Evolutionary conservation across 257 asterid species (phyloP).

Genomic region (Solanum sejunctum): DNA sequence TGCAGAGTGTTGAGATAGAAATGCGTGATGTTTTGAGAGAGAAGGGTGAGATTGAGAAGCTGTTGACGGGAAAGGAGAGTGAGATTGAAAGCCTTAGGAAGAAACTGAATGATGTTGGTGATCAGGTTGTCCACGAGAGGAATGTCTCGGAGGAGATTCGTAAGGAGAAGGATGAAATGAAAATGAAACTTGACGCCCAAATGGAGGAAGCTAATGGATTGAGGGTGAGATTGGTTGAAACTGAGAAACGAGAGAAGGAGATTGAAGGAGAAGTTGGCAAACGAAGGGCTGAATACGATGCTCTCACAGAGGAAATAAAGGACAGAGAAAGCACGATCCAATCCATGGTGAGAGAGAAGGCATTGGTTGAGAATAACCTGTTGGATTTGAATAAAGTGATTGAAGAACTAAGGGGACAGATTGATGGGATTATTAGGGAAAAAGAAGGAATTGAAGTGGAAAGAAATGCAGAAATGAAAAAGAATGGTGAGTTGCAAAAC

Average conservation of each 20-base stretch:
- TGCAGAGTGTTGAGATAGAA: constrained; percentile 33
- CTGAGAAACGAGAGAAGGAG: constrained; percentile 23
- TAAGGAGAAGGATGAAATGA: constrained; percentile 38
- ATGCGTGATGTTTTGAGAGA: constrained; percentile 17
- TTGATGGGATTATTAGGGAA: constrained; percentile 19
- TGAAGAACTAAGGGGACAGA: constrained; percentile 24
- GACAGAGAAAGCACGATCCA: constrained; percentile 29
- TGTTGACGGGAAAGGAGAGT: constrained; percentile 15
- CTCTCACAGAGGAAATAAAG: constrained; percentile 18
- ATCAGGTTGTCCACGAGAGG: constrained; percentile 25
- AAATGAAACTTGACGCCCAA: constrained; percentile 18
- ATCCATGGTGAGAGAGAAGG: constrained; percentile 19
- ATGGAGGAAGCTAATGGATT: constrained; percentile 22
- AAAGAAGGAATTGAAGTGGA: constrained; percentile 40
- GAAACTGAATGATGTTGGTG: constrained; percentile 20
- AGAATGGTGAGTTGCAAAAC: constrained; percentile 35
- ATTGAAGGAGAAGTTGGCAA: constrained; percentile 20
- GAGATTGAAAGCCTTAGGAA: constrained; percentile 26
- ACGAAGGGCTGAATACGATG: constrained; percentile 15
- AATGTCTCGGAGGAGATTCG: constrained; percentile 15
- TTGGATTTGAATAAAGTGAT: constrained; percentile 14
- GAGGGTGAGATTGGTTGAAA: constrained; percentile 19
- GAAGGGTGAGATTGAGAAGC: constrained; percentile 24
- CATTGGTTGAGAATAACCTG: constrained; percentile 23
- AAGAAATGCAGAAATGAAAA: constrained; percentile 21